These are phyloP conservation scores for Nakaseomyces kungkrabaensis DNA, from an alignment of 1,139 yeast species.

Conservation along the genomic window DNA sequence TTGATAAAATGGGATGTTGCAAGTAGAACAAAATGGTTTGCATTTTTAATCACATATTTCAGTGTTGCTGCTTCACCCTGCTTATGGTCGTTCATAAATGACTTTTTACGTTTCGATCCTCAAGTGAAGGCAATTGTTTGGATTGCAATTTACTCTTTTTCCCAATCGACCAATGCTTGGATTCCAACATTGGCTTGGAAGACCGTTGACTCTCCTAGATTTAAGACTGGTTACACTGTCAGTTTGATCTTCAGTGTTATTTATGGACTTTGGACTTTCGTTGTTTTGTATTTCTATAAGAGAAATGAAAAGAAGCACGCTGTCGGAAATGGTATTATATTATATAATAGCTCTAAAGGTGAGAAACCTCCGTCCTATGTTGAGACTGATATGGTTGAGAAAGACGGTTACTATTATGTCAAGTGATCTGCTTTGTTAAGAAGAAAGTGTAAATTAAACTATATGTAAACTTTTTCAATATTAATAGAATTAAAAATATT, in stretches of 20 bases:
- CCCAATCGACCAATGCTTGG: conserved; percentile 32
- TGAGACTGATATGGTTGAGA: conserved; percentile 19
- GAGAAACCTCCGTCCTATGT: conserved; percentile 28
- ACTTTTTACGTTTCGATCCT: conserved; percentile 31
- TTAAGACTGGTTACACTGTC: conserved; percentile 41
- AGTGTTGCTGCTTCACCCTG: conserved; percentile 31
- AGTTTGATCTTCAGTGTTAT: conserved; percentile 44
- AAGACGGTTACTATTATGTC: conserved; percentile 25
- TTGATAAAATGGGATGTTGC: conserved; percentile 38
- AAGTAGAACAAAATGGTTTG: conserved; percentile 30
- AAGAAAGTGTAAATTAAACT: not conserved
- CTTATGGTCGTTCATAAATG: conserved; percentile 32
- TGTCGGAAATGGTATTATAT: conserved; percentile 42
- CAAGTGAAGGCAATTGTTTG: conserved; percentile 32
- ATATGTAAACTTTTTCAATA: not conserved
- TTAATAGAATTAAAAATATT: too few relatives aligned
- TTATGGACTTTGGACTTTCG: conserved; percentile 46
- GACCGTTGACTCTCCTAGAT: conserved; percentile 46
- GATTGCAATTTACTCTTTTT: conserved; percentile 30
- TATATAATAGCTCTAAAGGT: conserved; percentile 25
- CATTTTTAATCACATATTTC: conserved; percentile 30
- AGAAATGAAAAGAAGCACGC: conserved; percentile 47
- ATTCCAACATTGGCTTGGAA: conserved; percentile 40
- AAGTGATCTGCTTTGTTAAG: conserved; percentile 3
- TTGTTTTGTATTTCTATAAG: conserved; percentile 50